Conservation (phyloP, 2,329 filamentous ascomycete genomes). For the Nothomitra cinnamomea region DNA sequence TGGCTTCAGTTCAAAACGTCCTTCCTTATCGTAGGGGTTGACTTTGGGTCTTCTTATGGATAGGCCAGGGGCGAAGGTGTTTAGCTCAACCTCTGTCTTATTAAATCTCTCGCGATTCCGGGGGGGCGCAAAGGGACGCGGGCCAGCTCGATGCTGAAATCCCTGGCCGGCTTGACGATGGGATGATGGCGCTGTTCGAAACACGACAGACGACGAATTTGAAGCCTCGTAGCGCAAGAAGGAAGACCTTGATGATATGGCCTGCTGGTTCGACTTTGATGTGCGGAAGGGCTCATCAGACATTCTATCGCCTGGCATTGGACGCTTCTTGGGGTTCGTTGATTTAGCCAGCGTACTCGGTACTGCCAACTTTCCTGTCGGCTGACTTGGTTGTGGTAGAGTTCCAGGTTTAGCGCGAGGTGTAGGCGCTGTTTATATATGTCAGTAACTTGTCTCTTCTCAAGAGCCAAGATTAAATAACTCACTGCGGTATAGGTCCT, state of each 20-base stretch:
- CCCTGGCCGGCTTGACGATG: background rate
- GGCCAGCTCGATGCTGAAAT: background rate
- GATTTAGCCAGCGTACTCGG: too few relatives aligned
- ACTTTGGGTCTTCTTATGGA: conserved; percentile 1
- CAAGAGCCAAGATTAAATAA: too few relatives aligned
- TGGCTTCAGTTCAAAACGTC: background rate
- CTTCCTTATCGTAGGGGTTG: background rate
- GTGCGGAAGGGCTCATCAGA: too few relatives aligned
- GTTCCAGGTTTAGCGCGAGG: too few relatives aligned
- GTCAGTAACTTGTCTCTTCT: too few relatives aligned
- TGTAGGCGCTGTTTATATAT: too few relatives aligned
- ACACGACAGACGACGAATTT: background rate
- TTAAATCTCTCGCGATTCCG: background rate
- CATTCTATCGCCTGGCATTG: too few relatives aligned
- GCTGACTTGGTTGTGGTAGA: too few relatives aligned
- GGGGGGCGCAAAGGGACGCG: background rate
- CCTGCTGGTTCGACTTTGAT: background rate
- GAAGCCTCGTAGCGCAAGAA: background rate
- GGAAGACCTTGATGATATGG: background rate
- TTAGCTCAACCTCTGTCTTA: background rate
- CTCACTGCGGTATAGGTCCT: too few relatives aligned
- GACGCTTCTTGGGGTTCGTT: too few relatives aligned
- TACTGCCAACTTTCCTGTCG: too few relatives aligned
- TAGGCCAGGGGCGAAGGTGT: conserved; percentile 2
- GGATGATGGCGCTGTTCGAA: background rate